Evolutionary conservation across 2,329 filamentous ascomycete genomes (phyloP), one percentile per base, ranked within the genome.

Genomic region (Amauroascus verrucosus): DNA sequence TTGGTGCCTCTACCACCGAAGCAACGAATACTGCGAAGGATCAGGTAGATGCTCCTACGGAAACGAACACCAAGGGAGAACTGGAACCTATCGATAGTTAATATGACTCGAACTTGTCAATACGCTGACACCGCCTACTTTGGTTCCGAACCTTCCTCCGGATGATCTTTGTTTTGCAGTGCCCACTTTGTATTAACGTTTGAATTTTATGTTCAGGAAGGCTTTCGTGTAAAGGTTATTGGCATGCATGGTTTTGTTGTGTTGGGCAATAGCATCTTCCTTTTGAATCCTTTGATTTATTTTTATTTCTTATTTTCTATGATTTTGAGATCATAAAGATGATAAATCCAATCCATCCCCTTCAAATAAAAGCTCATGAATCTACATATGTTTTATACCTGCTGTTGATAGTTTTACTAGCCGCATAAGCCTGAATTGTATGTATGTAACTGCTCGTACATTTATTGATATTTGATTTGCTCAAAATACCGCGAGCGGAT

Each of bases 1-100:
- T 30, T 26, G 50, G 28, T 20, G n/a, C 43, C 8, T 16, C 38
- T 16, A 8, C 30, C 9, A 9, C 24, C 24, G 35, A 48, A 13
- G 57, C 56, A 14, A 63, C 67, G 13, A 69, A 70, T 56, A 61
- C 69, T 43, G 62, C 64, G 53, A 68, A 66, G 51, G 52, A 69
- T 30, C 65, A 63, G 26, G 59, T 62, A 40, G 60, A 67, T 43
- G 54, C 58, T 33, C 57, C 63, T 13, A 65, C 67, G 48, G 52
- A 65, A 14, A 61, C 62, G 43, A 59, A 63, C 6, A 60, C 60
- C 7, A 71, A 71, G 55, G 65, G 66, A 24, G 69, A 71, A 56
- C 55, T 71, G 56, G 66, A 70, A 54, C 51, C 54, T 9, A 35
- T 56, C 14, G 35, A 35, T 40, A 48, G 56, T 38, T 48, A 18